These are phyloP conservation scores for Phellinidium pouzarii DNA, from an alignment of 1,284 basidiomycete species.

Conservation along the genomic window DNA sequence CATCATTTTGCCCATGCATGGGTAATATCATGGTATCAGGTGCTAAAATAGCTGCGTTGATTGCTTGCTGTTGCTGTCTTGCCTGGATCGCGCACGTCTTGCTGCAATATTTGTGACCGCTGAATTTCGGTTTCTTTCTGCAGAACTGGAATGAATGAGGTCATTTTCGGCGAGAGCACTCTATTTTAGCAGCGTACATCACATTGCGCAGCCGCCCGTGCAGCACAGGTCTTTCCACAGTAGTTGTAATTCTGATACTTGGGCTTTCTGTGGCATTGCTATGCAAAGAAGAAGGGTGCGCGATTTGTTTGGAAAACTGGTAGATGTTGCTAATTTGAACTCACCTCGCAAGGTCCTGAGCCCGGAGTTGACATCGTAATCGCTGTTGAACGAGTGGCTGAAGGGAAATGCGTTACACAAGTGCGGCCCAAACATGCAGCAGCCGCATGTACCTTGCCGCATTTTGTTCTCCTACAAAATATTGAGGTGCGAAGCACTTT, in stretches of 20 bases:
- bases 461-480: background rate
- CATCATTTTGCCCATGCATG: background rate
- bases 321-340: background rate
- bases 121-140: conserved; percentile 5
- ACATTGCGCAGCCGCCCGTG: background rate
- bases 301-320: background rate
- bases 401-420: background rate
- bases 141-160: background rate
- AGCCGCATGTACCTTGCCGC: background rate
- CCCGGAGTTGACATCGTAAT: background rate
- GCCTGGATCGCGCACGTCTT: conserved; percentile 6
- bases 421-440: background rate
- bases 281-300: background rate
- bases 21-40: background rate
- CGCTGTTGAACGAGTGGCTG: background rate
- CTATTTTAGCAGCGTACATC: background rate
- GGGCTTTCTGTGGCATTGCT: conserved; percentile 5
- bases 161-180: background rate
- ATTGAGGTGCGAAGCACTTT: too few relatives aligned
- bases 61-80: background rate
- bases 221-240: conserved; percentile 6
- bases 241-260: conserved; percentile 1
- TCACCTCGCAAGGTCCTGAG: conserved; percentile 1
- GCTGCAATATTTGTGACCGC: conserved; percentile 5
- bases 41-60: background rate